Percentiles rank a stretch among this genome's conserved stretches.
Conservation (phyloP, 2,329 filamentous ascomycete species). For the Byssochlamys sp. region DNA sequence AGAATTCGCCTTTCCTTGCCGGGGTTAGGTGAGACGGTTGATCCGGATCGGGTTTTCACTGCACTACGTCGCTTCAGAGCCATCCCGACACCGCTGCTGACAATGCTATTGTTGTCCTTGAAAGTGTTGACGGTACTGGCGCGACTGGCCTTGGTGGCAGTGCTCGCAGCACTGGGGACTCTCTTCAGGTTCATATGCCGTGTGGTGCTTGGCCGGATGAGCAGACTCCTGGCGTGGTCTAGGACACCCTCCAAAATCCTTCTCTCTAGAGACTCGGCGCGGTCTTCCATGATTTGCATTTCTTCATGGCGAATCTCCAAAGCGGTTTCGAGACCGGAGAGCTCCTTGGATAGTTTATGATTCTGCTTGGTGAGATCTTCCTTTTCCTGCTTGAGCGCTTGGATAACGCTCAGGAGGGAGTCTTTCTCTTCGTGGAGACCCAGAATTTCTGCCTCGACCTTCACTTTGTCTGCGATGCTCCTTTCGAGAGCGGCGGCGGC, state of each 20-base stretch:
- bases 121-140: constrained; percentile 25
- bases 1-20: constrained; percentile 67
- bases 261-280: constrained; percentile 80
- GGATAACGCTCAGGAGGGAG: constrained; percentile 49
- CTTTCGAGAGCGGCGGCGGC: constrained; percentile 72
- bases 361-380: constrained; percentile 71
- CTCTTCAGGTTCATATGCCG: constrained; percentile 45
- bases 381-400: constrained; percentile 36
- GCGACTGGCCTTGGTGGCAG: constrained; percentile 25
- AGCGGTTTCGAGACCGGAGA: constrained; percentile 84
- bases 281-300: constrained; percentile 77
- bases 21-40: constrained; percentile 39
- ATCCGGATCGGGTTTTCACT: constrained; percentile 27
- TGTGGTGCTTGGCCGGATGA: constrained; percentile 63
- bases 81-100: constrained; percentile 37
- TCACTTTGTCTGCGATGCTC: constrained; percentile 56
- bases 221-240: constrained; percentile 73
- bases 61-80: constrained; percentile 45
- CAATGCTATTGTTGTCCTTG: constrained; percentile 27
- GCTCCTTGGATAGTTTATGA: constrained; percentile 68
- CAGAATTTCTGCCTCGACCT: constrained; percentile 45
- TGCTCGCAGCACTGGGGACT: constrained; percentile 38
- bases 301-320: constrained; percentile 82
- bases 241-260: constrained; percentile 91
- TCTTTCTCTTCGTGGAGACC: constrained; percentile 51